Conservation (phyloP, 2,329 filamentous ascomycete genomes). For the Aspergillus niger region DNA sequence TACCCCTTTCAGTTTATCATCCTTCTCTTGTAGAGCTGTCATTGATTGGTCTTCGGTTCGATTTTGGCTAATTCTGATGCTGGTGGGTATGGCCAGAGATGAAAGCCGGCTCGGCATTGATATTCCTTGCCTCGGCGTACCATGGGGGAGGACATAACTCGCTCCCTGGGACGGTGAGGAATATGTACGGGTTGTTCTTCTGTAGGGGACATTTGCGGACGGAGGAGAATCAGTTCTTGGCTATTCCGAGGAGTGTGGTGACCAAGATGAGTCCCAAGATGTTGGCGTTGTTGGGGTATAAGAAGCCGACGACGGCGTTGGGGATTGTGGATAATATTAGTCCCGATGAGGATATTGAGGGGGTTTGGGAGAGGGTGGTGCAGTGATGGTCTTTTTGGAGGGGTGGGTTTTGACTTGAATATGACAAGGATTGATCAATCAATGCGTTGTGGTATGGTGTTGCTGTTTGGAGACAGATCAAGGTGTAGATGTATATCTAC, state of each 20-base stretch:
- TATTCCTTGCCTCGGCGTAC: conserved; percentile 37
- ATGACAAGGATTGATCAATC: neutral
- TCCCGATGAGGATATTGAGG: conserved; percentile 20
- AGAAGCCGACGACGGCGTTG: conserved; percentile 32
- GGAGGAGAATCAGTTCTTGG: conserved; percentile 41
- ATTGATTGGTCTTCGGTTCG: too few species aligned
- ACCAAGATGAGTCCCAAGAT: conserved; percentile 36
- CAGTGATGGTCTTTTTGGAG: neutral
- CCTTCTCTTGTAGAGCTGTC: too few species aligned
- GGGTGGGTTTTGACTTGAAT: too few species aligned
- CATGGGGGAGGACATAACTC: conserved; percentile 39
- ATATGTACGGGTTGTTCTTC: conserved; percentile 36
- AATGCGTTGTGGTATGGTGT: too few species aligned
- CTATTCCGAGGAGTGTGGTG: conserved; percentile 33
- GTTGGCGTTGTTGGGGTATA: conserved; percentile 37
- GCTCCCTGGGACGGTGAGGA: conserved; percentile 25
- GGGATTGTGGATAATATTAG: conserved; percentile 37
- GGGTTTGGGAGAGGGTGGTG: conserved; percentile 12
- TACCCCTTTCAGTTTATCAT: neutral
- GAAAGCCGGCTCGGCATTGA: conserved; percentile 38
- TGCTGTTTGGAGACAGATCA: too few species aligned
- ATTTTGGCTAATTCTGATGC: neutral
- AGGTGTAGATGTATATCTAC: too few species aligned
- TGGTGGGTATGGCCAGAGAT: conserved; percentile 30
- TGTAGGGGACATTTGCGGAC: conserved; percentile 31